phyloP scores from a whole-genome alignment of 306 rosid species.

The Erythrophleum fordii region DNA sequence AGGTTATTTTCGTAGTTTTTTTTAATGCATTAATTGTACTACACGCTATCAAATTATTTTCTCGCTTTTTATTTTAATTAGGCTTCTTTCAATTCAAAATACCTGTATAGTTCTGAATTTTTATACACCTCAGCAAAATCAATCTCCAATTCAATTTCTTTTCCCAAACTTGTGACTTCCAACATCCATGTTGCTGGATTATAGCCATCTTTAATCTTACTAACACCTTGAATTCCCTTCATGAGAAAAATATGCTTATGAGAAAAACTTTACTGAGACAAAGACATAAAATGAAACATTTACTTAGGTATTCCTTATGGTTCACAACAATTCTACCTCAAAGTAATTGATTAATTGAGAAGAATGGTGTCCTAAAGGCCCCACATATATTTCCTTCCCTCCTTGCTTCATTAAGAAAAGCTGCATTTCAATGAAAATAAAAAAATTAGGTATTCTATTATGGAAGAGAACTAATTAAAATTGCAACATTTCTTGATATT shows the following conservation, averaged over 20 bases:
- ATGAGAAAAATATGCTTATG: conserved; percentile 19
- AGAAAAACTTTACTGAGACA: not conserved
- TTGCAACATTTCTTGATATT: not conserved
- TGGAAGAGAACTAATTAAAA: conserved; percentile 19
- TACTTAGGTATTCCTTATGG: not conserved
- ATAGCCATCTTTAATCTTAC: conserved; percentile 52
- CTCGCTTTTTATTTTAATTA: not conserved
- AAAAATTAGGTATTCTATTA: conserved; percentile 20
- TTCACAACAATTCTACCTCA: conserved; percentile 44
- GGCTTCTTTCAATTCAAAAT: conserved; percentile 1
- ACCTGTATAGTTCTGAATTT: conserved; percentile 56
- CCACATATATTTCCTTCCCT: conserved; percentile 57
- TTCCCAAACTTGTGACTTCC: conserved; percentile 47
- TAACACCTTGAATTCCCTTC: conserved; percentile 54
- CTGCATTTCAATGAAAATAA: conserved; percentile 41
- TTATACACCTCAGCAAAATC: conserved; percentile 51
- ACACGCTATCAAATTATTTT: conserved; percentile 1
- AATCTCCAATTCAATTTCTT: conserved; percentile 48
- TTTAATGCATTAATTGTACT: not conserved
- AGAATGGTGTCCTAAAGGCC: conserved; percentile 57
- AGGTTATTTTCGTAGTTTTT: not conserved
- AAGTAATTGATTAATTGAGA: conserved; percentile 49
- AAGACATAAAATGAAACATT: not conserved
- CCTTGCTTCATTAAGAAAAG: conserved; percentile 61
- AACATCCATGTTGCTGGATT: conserved; percentile 66